These are phyloP conservation scores for Ceratobasidium sp. DNA, from an alignment of 1,284 basidiomycete genomes.

Conservation along the genomic window DNA sequence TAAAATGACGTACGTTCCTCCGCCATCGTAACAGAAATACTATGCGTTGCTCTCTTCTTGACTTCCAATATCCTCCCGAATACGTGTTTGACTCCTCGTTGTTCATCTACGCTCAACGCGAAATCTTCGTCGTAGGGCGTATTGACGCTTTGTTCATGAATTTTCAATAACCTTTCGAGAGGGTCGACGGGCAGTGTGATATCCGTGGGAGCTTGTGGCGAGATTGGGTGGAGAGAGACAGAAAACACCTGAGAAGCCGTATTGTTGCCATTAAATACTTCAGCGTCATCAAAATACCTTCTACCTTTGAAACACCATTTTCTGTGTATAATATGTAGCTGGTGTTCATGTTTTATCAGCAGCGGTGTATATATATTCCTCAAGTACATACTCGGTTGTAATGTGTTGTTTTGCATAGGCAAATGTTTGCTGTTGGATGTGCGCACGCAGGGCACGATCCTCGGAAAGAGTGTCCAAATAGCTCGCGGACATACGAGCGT, in stretches of 20 bases:
- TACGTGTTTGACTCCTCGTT: not conserved
- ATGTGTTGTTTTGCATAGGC: constrained; percentile 22
- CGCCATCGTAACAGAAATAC: not conserved
- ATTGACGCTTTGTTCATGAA: too few species aligned
- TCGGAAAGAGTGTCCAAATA: not conserved
- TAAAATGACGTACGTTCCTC: constrained; percentile 22
- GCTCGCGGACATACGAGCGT: not conserved
- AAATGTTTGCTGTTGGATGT: constrained; percentile 24
- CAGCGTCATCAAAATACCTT: not conserved
- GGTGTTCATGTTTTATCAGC: not conserved
- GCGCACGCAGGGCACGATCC: constrained; percentile 13
- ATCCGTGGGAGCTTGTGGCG: constrained; percentile 4
- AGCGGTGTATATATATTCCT: too few species aligned
- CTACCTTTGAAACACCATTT: constrained; percentile 8
- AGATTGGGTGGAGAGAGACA: not conserved
- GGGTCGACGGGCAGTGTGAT: constrained; percentile 20
- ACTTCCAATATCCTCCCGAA: constrained; percentile 1
- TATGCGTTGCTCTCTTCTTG: not conserved
- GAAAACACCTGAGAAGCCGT: constrained; percentile 6
- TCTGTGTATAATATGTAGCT: constrained; percentile 26
- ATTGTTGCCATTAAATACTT: not conserved
- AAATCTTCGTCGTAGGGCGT: constrained; percentile 11
- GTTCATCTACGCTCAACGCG: not conserved
- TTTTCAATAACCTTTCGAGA: constrained; percentile 1
- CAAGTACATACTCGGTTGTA: constrained; percentile 12